phyloP scores from a whole-genome alignment of 116 monocot species.

The Phalaenopsis hybrid region DNA sequence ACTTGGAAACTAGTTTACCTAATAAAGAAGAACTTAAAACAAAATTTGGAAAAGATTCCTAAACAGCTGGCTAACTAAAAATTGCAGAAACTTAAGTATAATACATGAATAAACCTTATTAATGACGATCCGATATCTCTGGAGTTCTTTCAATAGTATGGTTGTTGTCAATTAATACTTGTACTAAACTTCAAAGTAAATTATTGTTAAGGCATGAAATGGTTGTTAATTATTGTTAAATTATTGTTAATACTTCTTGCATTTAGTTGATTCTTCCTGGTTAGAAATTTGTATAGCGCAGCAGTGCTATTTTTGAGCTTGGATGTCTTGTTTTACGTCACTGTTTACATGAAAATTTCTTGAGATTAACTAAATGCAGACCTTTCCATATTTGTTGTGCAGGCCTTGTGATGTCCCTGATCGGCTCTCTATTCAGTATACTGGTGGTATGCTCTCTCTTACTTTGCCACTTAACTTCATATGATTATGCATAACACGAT shows the following conservation, averaged over 20 bases:
- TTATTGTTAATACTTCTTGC: not conserved
- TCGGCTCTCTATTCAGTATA: slow-evolving; percentile 88
- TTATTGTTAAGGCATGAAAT: not conserved
- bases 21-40: no score
- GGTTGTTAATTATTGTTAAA: not conserved
- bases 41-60: no score
- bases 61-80: no score
- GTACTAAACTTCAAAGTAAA: no score
- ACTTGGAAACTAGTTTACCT: no score
- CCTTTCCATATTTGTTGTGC: slow-evolving; percentile 1
- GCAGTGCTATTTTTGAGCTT: not conserved
- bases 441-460: slow-evolving; percentile 59
- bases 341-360: not conserved
- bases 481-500: not conserved
- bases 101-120: no score
- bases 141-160: no score
- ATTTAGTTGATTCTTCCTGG: not conserved
- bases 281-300: not conserved
- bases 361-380: not conserved
- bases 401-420: slow-evolving; percentile 89
- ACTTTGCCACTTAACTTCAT: not conserved
- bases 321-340: not conserved
- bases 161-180: no score
- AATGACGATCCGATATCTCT: no score
- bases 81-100: no score